Evolutionary conservation across 192 early-diverging fungal genomes (phyloP), one percentile per base, ranked within the genome.

Genomic region (Jimgerdemannia flammicorona): DNA sequence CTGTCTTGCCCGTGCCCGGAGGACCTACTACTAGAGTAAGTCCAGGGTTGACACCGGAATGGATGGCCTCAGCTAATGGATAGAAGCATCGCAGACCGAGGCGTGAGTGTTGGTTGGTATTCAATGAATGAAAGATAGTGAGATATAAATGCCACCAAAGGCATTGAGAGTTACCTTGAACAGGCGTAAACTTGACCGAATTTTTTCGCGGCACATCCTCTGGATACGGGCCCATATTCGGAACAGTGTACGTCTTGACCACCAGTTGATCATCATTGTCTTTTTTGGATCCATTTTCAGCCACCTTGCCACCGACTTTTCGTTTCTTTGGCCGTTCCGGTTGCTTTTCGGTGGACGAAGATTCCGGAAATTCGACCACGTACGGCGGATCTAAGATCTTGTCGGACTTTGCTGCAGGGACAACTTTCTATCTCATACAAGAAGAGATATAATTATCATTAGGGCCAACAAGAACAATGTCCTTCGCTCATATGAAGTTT

Each of bases 1-100:
- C 96, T 1, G 97, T 99, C 80, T 99, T 99, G 67, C 98, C 98
- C 6, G 98, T 97, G 65, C 98, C 98, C 10, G 98, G 98, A 71
- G 98, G 97, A 41, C 98, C 98, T 40, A 98, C 97, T 3, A 99
- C 85, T 82, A 99, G 79, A 3, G 97, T 96, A 42, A 99, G 83
- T 2, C 98, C 98, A 4, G 88, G 91, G 19, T 90, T 93, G 41
- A 86, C 85, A 66, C 96, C 97, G n/a, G 95, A 87, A 64, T 85
- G 85, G 77, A 99, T 97, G 0, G 97, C 95, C 59, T 90, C 89
- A 11, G 90, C 93, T 89, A 83, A 66, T 49, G 44, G 4, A 67
- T 67, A 54, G 78, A 64, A 43, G 71, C 10, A 72, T 66, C 29
- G 20, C 67, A 43, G 54, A 19, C 43, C 6, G 3, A 73, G 7